Evolutionary conservation across 2,329 filamentous ascomycete genomes (phyloP), one percentile per base, ranked within the genome.

Genomic region (Bretziella fagacearum): DNA sequence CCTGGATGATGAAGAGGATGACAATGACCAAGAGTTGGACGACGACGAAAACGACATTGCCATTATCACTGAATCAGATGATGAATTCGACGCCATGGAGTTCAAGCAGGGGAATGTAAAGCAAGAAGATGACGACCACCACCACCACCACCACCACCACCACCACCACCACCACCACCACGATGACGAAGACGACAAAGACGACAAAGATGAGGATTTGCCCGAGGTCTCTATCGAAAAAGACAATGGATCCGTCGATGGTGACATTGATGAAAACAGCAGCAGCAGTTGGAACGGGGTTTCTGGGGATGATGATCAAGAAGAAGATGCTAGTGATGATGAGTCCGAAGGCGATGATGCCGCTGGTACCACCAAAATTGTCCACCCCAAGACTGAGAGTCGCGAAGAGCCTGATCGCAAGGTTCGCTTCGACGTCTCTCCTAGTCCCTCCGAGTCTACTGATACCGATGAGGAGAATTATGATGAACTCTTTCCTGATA

Each of bases 351-450:
- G n/a, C n/a, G 30, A 33, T 33, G 18, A 33, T 17, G 18, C 6
- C 17, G 18, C 27, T 6, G 27, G 6, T 13, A 30, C 30, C 30
- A 17, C 30, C 11, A 17, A 13, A 5, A 11, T 13, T 17, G 11
- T 33, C 13, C n/a, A 13, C 17, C 13, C n/a, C n/a, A 17, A 33
- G 30, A 13, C 11, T 33, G 15, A 18, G 17, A 22, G 3, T 6
- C 17, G 15, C 13, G 13, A 10, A 17, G 40, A n/a, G 4, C 53
- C 61, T 7, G 66, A 71, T 53, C 76, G 81, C 50, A 80, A 80
- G 53, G 84, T 91, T 36, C 82, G 81, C 55, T 91, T 91, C 56
- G 71, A 74, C 47, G 69, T 79, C 33, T 71, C 77, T 49, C 70
- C 72, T 50, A 79, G 79, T 48, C 79, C 22, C 2, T 81, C 73